These are phyloP conservation scores for Penicillium cinerascens DNA, from an alignment of 495 filamentous ascomycete species.

Conservation along the genomic window DNA sequence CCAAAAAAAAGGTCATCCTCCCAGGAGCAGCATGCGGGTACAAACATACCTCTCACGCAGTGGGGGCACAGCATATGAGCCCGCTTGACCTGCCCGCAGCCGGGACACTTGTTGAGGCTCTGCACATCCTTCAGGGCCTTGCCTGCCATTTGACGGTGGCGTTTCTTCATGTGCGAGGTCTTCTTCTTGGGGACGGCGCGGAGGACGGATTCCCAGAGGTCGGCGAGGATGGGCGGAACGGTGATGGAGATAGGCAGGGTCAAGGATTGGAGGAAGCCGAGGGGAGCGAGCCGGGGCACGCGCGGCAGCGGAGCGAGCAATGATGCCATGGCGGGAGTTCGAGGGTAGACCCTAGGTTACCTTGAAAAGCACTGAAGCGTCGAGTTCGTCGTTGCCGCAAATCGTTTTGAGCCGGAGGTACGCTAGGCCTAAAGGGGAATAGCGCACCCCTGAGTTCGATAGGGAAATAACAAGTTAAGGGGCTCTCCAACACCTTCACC, in stretches of 20 bases:
- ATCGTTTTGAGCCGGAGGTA: constrained; percentile 25
- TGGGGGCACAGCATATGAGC: constrained; percentile 82
- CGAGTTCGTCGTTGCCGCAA: not conserved
- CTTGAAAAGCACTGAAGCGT: not conserved
- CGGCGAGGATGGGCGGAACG: constrained; percentile 59
- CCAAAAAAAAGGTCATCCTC: not conserved
- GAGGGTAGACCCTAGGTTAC: too few species aligned
- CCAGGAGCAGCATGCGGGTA: not conserved
- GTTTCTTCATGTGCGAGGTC: constrained; percentile 94
- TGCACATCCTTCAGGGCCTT: constrained; percentile 91
- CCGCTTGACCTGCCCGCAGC: constrained; percentile 82
- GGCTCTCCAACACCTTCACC: constrained; percentile 25
- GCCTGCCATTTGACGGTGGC: constrained; percentile 87
- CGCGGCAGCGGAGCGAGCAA: constrained; percentile 14
- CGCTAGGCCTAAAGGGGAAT: constrained; percentile 34
- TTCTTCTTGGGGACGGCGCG: constrained; percentile 98
- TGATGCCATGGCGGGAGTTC: not conserved
- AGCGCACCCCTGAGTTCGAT: constrained; percentile 40
- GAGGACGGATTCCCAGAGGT: constrained; percentile 88
- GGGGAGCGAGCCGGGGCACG: constrained; percentile 17
- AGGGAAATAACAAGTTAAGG: constrained; percentile 40
- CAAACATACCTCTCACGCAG: constrained; percentile 64
- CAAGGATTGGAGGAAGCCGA: constrained; percentile 17
- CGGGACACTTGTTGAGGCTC: constrained; percentile 78
- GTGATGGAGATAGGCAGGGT: constrained; percentile 35